Evolutionary conservation across 495 filamentous ascomycete genomes (phyloP), one percentile per base, ranked within the genome.

Genomic region (Neurospora sp.): DNA sequence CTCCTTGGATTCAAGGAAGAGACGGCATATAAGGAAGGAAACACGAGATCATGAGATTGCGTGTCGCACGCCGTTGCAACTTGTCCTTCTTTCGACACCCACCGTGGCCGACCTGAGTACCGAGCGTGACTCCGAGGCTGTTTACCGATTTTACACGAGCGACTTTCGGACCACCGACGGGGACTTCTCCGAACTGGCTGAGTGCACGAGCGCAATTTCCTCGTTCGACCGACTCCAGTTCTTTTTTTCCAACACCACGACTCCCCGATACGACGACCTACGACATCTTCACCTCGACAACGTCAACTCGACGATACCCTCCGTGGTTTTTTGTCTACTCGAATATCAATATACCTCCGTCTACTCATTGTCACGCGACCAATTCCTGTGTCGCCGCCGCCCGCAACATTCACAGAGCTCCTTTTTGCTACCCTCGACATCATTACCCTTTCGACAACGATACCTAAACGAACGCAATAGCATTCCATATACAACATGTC

Each of bases 21-120:
- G 53, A 66, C 14, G 6, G 14, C 14, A 66, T 66, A 66, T 37
- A 42, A 61, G 37, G 40, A 20, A 66, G 37, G 40, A 20, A 66
- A 42, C 69, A 70, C 46, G 76, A 78, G 78, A 80, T 75, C 73
- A 79, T 79, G 78, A 79, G 71, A 76, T 69, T 74, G 70, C 71
- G 27, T 31, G 40, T 44, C 35, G 75, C 73, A 27, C 31, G 31
- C 41, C 22, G 53, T 35, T 69, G 71, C 69, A 71, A 71, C 20
- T 69, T 68, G 46, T 35, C 53, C 27, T 66, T 35, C 6, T 66
- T 66, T 66, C 53, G 66, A 14, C 73, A 79, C 71, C 75, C 78
- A 20, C 76, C 73, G 37, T 80, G 79, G 76, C 75, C 71, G 48
- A 72, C 46, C 48, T 76, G 71, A 75, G 12, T 37, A 66, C 53